Evolutionary conservation across 139 green algal species (phyloP), one percentile per base, ranked within the genome.

Genomic region (Marvania coccoides): DNA sequence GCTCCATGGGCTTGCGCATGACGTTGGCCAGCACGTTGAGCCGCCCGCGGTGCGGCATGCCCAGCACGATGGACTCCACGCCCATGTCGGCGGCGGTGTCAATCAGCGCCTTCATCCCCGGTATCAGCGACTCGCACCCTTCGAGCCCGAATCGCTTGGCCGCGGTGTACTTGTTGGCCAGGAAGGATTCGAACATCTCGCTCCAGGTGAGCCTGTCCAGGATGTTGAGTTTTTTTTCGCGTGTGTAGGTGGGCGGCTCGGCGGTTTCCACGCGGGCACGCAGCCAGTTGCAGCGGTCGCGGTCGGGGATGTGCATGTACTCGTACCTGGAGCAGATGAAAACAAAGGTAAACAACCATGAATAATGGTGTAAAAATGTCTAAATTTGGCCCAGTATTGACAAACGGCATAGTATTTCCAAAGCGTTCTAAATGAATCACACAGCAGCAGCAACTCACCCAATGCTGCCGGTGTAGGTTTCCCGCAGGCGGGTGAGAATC

Each of bases 251-350:
- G 31, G 47, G 24, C 55, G 51, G 66, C 47, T 81, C 67, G 15
- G 58, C 69, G 19, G 83, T 90, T 78, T 95, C 88, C 31, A 96
- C 87, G 47, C 80, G 77, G 42, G 91, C 87, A 24, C 93, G 81
- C 39, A 99, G 82, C 94, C 94, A 99, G 76, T 99, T 97, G 80
- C 92, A 98, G 30, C 84, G 76, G 23, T 95, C 90, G 29, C 83
- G 75, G 71, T 97, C 87, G 5, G 87, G 73, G 54, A 99, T 98
- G 88, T 99, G 90, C 91, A 98, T 98, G 89, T 97, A 98, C 88
- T 69, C 40, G 13, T 59, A 58, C 8, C 12, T 8, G 10, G 23
- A 31, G 33, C 33, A 47, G 23, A 6, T 9, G 34, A 34, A 5
- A 9, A 6, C 7, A 24, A 46, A 58, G 3, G n/a, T n/a, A n/a